A percentile compares a stretch with the other conserved stretches of the same genome.
Evolutionary conservation across 805 yeast species (phyloP).

Genomic region (Monosporozyma servazzii): DNA sequence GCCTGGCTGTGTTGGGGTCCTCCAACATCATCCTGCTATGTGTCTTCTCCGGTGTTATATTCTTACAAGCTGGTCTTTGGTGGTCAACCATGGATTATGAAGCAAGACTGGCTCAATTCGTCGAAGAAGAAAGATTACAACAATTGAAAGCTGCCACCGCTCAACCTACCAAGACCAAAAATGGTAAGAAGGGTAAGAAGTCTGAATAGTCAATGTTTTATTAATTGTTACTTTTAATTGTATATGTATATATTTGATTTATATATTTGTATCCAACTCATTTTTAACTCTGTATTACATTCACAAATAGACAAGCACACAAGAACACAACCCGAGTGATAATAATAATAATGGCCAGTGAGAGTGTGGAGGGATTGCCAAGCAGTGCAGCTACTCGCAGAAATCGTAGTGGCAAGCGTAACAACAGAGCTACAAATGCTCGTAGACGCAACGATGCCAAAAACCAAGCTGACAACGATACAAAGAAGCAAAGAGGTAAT

Average conservation of each 20-base stretch:
- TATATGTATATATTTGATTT: neutral
- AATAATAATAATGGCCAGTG: neutral
- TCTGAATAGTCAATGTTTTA: neutral
- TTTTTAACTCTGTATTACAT: neutral
- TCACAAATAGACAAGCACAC: too few species aligned
- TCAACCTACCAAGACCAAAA: slow-evolving; percentile 5
- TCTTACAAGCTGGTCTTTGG: slow-evolving; percentile 82
- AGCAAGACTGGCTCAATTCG: slow-evolving; percentile 29
- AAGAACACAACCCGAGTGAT: too few species aligned
- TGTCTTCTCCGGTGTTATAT: slow-evolving; percentile 65
- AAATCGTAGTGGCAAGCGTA: neutral
- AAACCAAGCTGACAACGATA: neutral
- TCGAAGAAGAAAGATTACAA: slow-evolving; percentile 26
- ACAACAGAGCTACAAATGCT: neutral
- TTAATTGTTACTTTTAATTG: neutral
- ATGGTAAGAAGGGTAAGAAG: slow-evolving; percentile 6
- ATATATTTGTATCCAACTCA: neutral
- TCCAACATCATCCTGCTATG: slow-evolving; percentile 68
- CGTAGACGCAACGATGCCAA: too few species aligned
- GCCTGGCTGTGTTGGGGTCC: slow-evolving; percentile 87
- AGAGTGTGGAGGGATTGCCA: neutral
- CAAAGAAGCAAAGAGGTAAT: neutral
- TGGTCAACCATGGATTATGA: slow-evolving; percentile 63
- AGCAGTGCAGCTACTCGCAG: neutral
- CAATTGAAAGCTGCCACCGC: neutral